Evolutionary conservation across 78 protist genomes (phyloP), one percentile per base, ranked within the genome.

Genomic region (Polysphondylium violaceum): DNA sequence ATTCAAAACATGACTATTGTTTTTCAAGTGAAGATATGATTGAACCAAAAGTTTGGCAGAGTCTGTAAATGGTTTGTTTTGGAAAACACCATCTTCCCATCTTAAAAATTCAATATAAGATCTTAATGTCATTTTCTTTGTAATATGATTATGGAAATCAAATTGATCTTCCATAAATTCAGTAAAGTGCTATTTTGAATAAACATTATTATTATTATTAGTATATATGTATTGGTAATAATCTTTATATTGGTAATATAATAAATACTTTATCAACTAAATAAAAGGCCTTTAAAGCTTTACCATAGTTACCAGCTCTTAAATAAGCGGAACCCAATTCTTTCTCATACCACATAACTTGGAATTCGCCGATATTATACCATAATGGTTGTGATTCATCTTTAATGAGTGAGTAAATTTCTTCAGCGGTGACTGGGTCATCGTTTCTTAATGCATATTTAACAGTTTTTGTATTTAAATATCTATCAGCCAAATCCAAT

Each of bases 111-210:
- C 55, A 58, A 97, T 60, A 77, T 97, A 98, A 3, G 98, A 60
- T 36, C 99, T 90, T 21, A 97, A 73, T 4, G 98, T 96, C 88
- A 95, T 77, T 90, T 96, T 96, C 86, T 96, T 94, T 51, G 95
- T 43, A 87, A 96, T 93, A 71, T 98, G 97, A 40, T 85, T 47
- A 88, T 97, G 99, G 96, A 98, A 98, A 88, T 98, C 99, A 64
- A 96, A 93, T 95, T 98, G 98, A 86, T 98, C 99, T 40, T 97
- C 98, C 27, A 38, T 23, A 19, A 97, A 90, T 64, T 97, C 98
- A 16, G 2, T 69, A 63, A 95, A 96, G 71, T 95, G 96, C 87
- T 83, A 51, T n/a, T 56, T 51, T 29, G 35, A 17, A 14, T 41
- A 31, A 25, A 14, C 2, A 60, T 23, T 19, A 50, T 43, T 36